Conservation (phyloP, 148 eudicot species). For the Vaccinium myrtillus region DNA sequence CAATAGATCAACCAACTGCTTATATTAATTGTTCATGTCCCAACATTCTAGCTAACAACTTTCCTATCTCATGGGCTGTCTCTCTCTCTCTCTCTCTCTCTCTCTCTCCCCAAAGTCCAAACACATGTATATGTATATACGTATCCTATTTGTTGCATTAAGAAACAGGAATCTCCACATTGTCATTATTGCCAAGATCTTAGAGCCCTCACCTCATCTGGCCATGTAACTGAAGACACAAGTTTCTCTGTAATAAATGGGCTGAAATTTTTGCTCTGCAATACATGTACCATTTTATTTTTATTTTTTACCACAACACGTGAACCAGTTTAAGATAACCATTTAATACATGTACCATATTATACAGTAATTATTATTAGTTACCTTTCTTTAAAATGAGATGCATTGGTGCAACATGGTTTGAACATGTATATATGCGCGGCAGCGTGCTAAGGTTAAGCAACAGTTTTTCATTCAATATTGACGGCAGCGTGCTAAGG, state of each 20-base stretch:
- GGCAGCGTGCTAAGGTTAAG: not conserved
- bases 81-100: not conserved
- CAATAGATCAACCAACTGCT: not conserved
- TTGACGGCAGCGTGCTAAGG: not conserved
- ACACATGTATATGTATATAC: not conserved
- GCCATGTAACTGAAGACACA: slow-evolving; percentile 3
- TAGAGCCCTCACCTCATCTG: slow-evolving; percentile 3
- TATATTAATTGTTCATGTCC: slow-evolving; percentile 4
- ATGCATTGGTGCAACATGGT: not conserved
- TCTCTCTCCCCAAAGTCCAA: not conserved
- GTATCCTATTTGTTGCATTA: not conserved
- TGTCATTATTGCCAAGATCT: slow-evolving; percentile 6
- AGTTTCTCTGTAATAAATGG: slow-evolving; percentile 7
- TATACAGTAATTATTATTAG: no score
- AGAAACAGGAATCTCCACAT: not conserved
- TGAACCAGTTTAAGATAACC: not conserved
- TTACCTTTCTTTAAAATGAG: not conserved
- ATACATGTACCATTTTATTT: not conserved
- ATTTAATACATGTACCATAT: not conserved
- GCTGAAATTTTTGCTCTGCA: not conserved
- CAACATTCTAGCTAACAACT: not conserved
- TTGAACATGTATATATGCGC: no score
- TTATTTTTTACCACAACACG: not conserved
- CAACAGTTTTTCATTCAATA: not conserved
- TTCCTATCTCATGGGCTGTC: slow-evolving; percentile 4